Evolutionary conservation across 257 asterid species (phyloP).

Genomic region (Solanum arcanum): DNA sequence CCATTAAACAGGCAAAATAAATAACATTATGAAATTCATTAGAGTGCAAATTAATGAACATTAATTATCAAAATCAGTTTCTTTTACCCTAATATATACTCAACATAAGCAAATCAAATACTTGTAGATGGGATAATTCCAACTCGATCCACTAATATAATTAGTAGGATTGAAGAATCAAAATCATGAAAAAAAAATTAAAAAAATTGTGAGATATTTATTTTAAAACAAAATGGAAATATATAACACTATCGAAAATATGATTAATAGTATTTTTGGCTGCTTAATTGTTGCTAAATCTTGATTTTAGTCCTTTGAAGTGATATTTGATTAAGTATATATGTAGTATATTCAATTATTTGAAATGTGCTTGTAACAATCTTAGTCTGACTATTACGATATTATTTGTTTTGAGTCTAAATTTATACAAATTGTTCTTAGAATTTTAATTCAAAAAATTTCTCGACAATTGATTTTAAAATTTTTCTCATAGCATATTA

Average conservation of each 20-base stretch:
- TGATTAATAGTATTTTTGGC: not conserved
- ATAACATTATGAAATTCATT: not conserved
- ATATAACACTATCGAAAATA: not conserved
- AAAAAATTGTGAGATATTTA: not conserved
- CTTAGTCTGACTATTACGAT: not conserved
- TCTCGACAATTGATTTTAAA: not conserved
- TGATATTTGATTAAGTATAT: not conserved
- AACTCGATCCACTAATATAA: not conserved
- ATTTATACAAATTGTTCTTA: accelerated
- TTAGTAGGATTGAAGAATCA: not conserved
- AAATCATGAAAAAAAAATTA: not conserved
- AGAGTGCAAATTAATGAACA: not conserved
- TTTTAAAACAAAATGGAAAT: not conserved
- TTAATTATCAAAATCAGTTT: not conserved
- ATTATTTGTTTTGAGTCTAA: too few species aligned
- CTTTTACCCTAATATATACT: not conserved
- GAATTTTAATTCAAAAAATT: not conserved
- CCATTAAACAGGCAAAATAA: not conserved
- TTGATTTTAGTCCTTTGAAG: not conserved
- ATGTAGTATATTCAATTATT: too few species aligned
- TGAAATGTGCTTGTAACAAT: not conserved
- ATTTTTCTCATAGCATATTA: not conserved
- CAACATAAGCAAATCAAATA: not conserved
- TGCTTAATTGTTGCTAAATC: not conserved
- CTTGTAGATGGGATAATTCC: not conserved